phyloP scores from a whole-genome alignment of 1,139 yeast genomes.

The Suhomyces coccinellae region DNA sequence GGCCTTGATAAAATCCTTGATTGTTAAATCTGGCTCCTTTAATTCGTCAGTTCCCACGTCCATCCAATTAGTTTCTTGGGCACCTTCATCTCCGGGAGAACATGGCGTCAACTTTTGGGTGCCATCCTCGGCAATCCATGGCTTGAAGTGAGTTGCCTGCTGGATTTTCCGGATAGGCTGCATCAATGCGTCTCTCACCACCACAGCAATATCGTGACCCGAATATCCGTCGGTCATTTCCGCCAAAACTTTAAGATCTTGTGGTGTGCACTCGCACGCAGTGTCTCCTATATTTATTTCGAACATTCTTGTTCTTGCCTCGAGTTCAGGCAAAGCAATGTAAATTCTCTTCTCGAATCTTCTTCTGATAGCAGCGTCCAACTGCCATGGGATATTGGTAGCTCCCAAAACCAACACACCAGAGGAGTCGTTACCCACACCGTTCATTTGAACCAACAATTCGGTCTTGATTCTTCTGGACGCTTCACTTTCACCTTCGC shows the following conservation, averaged over 20 bases:
- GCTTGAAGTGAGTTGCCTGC: slow-evolving; percentile 92
- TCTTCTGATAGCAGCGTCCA: slow-evolving; percentile 96
- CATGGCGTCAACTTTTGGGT: slow-evolving; percentile 75
- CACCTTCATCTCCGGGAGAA: slow-evolving; percentile 91
- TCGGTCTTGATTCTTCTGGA: slow-evolving; percentile 95
- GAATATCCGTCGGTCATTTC: slow-evolving; percentile 97
- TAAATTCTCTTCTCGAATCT: slow-evolving; percentile 95
- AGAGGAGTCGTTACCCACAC: slow-evolving; percentile 91
- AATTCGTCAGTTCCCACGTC: slow-evolving; percentile 87
- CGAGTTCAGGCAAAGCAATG: slow-evolving; percentile 89
- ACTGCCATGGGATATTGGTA: slow-evolving; percentile 98
- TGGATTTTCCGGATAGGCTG: slow-evolving; percentile 96
- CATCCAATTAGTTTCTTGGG: slow-evolving; percentile 91
- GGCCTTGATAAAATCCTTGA: slow-evolving; percentile 92
- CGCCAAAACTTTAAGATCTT: slow-evolving; percentile 77
- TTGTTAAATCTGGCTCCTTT: slow-evolving; percentile 82
- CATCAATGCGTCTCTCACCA: slow-evolving; percentile 96
- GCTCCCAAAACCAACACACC: slow-evolving; percentile 97
- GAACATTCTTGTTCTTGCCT: slow-evolving; percentile 91
- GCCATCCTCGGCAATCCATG: slow-evolving; percentile 41
- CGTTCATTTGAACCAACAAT: slow-evolving; percentile 95
- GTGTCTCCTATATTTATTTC: slow-evolving; percentile 90
- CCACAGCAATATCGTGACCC: slow-evolving; percentile 96
- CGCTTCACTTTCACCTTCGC: slow-evolving; percentile 98
- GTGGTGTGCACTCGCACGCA: slow-evolving; percentile 73